Evolutionary conservation across 805 yeast species (phyloP).

Genomic region (Starmerella davenportii): DNA sequence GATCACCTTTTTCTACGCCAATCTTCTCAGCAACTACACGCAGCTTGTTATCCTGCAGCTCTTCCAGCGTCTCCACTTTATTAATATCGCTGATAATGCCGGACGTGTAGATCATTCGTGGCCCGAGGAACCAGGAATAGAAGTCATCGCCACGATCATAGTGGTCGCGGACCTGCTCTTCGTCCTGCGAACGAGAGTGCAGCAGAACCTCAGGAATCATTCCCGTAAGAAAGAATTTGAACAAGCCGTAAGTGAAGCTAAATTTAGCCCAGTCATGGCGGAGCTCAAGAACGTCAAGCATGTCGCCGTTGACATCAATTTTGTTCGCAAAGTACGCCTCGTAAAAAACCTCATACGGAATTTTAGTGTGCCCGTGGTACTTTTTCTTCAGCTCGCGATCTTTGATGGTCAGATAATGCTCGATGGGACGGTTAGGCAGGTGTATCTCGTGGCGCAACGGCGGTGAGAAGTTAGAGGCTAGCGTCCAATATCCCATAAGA

Average conservation of each 20-base stretch:
- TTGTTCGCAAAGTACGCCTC: constrained; percentile 70
- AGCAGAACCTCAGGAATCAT: constrained; percentile 83
- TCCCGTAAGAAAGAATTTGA: constrained; percentile 65
- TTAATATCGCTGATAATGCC: constrained; percentile 62
- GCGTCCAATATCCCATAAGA: constrained; percentile 67
- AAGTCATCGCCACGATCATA: constrained; percentile 94
- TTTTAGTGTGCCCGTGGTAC: constrained; percentile 56
- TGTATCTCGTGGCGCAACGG: constrained; percentile 60
- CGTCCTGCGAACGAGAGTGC: constrained; percentile 88
- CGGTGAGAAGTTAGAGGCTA: constrained; percentile 60
- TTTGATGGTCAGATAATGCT: constrained; percentile 66
- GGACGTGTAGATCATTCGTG: constrained; percentile 84
- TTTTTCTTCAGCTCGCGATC: constrained; percentile 47
- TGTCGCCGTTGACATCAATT: constrained; percentile 76
- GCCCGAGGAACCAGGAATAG: constrained; percentile 85
- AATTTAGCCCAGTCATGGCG: constrained; percentile 85
- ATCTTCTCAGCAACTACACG: constrained; percentile 77
- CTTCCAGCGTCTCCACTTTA: constrained; percentile 48
- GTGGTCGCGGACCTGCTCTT: constrained; percentile 89
- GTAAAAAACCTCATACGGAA: constrained; percentile 85
- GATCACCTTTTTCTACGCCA: constrained; percentile 52
- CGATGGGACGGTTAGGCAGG: constrained; percentile 61
- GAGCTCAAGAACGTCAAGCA: constrained; percentile 64
- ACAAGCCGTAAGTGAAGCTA: constrained; percentile 57
- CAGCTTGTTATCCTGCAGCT: constrained; percentile 75